These are phyloP conservation scores for Achaetomiella virescens DNA, from an alignment of 495 filamentous ascomycete genomes.

Conservation along the genomic window DNA sequence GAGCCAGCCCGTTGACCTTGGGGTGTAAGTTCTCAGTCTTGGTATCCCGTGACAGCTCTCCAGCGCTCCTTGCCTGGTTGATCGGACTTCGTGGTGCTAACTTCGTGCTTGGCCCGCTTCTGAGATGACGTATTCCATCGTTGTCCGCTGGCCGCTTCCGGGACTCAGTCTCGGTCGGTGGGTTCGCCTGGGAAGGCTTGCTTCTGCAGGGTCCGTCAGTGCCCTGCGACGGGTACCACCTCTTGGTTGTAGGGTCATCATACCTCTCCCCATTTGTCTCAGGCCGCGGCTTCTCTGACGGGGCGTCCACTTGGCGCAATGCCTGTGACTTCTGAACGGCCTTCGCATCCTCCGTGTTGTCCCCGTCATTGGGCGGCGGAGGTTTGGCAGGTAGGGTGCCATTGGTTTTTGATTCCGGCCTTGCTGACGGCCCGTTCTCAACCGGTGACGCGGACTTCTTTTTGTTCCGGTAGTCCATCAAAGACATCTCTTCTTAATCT, in stretches of 20 bases:
- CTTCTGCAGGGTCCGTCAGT: slow-evolving; percentile 19
- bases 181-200: slow-evolving; percentile 14
- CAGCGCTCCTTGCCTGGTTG: slow-evolving; percentile 19
- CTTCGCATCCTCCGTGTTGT: slow-evolving; percentile 17
- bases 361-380: background rate
- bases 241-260: background rate
- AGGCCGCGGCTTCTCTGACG: slow-evolving; percentile 21
- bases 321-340: slow-evolving; percentile 23
- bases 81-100: slow-evolving; percentile 20
- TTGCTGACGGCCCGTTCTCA: slow-evolving; percentile 26
- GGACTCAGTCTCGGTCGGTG: slow-evolving; percentile 28
- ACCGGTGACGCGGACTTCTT: slow-evolving; percentile 37
- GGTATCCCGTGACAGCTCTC: slow-evolving; percentile 22
- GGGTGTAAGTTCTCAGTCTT: slow-evolving; percentile 24
- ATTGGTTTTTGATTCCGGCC: slow-evolving; percentile 18
- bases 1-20: slow-evolving; percentile 31
- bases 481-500: slow-evolving; percentile 42
- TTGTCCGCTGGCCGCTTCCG: slow-evolving; percentile 35
- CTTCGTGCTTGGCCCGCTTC: slow-evolving; percentile 37
- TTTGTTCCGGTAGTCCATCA: slow-evolving; percentile 44
- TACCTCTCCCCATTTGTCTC: slow-evolving; percentile 31
- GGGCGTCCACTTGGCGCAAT: slow-evolving; percentile 12
- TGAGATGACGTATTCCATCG: slow-evolving; percentile 31
- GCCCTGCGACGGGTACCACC: background rate
- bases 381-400: slow-evolving; percentile 10